Evolutionary conservation across 306 rosid species (phyloP).

Genomic region (Vachellia pachyceras): DNA sequence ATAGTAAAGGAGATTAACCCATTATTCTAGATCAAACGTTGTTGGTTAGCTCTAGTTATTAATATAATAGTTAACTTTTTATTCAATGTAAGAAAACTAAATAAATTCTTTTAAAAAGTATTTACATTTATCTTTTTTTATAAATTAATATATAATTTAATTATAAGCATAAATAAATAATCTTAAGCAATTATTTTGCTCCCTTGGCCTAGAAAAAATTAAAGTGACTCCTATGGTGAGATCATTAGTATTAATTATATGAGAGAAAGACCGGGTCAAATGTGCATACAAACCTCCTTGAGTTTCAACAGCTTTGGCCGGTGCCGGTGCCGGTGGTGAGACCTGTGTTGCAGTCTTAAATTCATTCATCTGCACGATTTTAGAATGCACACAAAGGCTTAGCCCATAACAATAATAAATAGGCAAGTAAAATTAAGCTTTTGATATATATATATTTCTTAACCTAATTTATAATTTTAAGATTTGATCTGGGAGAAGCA

Average conservation of each 20-base stretch:
- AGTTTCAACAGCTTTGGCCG: background rate
- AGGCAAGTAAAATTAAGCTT: background rate
- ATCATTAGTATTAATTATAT: background rate
- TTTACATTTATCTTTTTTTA: no score
- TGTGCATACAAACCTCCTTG: background rate
- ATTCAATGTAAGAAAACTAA: no score
- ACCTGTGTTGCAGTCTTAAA: slow-evolving; percentile 33
- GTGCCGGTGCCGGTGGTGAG: background rate
- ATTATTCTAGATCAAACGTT: no score
- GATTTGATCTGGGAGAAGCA: background rate
- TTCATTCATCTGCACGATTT: slow-evolving; percentile 68
- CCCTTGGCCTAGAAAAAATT: no score
- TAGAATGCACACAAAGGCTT: background rate
- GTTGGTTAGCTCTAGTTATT: no score
- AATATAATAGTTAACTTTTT: no score
- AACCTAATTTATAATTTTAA: background rate
- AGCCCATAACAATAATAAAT: background rate
- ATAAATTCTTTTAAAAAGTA: no score
- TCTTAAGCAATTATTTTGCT: no score
- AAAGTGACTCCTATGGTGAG: no score
- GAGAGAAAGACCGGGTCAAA: background rate
- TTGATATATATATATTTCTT: background rate
- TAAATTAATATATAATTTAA: no score
- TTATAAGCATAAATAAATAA: no score
- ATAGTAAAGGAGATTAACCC: no score